Evolutionary conservation across 1,139 yeast genomes (phyloP), one percentile per base, ranked within the genome.

Genomic region (Pichia terricola): DNA sequence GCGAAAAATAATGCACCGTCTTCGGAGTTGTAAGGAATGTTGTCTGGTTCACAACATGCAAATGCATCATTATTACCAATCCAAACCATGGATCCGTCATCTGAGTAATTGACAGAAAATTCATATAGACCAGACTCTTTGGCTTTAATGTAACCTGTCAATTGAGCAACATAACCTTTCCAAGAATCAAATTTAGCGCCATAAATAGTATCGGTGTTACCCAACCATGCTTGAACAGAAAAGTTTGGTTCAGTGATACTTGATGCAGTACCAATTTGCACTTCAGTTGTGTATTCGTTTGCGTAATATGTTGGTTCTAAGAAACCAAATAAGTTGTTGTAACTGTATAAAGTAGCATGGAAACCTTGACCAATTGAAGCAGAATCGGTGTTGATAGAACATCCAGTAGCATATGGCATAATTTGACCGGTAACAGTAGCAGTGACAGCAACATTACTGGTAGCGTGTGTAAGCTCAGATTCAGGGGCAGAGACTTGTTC

Each of bases 111-210:
- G 27, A 48, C 37, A 10, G 39, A 25, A 30, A 49, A 47, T n/a
- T 41, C 27, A 27, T 47, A 48, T 28, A 49, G 38, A 48, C 52
- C 52, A 31, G 46, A 32, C 41, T 47, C 48, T 6, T 34, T 32
- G 25, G 51, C 50, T 16, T 34, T 37, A 41, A 54, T 51, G 34
- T 53, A 57, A 42, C 58, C 57, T 3, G 54, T 47, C 34, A 50
- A 47, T 43, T 54, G 47, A 5, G 42, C 48, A 40, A 42, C 47
- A 31, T 45, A 45, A 40, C 47, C 47, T 25, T 45, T 42, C 47
- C 47, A 45, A 22, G 47, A 45, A 4, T 30, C 35, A n/a, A 45
- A 37, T 11, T 37, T 10, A 25, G 42, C 43, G 26, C 40, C 44
- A 28, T 43, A 43, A 39, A 45, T 43, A 16, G 31, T 26, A 36